Evolutionary conservation across 129 eudicot species (phyloP).

Genomic region (Heracleum sosnowskyi): DNA sequence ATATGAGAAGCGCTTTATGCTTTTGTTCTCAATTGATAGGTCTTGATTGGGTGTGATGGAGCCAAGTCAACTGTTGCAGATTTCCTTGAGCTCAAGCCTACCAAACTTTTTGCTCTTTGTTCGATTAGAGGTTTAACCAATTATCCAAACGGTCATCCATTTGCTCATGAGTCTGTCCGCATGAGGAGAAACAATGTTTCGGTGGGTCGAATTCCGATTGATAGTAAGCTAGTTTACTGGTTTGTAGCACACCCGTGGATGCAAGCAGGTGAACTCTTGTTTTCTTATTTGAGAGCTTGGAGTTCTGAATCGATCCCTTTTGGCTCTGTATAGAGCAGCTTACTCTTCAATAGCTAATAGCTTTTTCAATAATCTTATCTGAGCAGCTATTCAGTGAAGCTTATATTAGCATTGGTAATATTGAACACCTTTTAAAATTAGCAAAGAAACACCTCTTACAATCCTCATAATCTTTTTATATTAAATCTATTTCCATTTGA

Average conservation of each 20-base stretch:
- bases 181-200: conserved; percentile 18
- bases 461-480: not conserved
- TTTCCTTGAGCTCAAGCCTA: conserved; percentile 38
- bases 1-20: not conserved
- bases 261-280: conserved; percentile 16
- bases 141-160: conserved; percentile 52
- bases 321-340: not conserved
- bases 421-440: not conserved
- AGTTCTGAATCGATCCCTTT: not conserved
- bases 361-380: not conserved
- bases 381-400: not conserved
- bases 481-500: not conserved
- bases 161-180: conserved; percentile 30
- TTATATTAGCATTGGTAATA: not conserved
- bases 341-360: not conserved
- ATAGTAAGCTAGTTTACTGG: conserved; percentile 50
- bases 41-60: conserved; percentile 64
- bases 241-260: conserved; percentile 19
- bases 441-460: not conserved
- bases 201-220: conserved; percentile 44
- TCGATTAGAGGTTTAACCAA: conserved; percentile 45
- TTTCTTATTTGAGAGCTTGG: not conserved
- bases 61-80: conserved; percentile 39
- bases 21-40: conserved; percentile 21
- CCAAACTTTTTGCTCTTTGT: conserved; percentile 23